phyloP scores from a whole-genome alignment of 805 yeast species.

The Pichia californica region DNA sequence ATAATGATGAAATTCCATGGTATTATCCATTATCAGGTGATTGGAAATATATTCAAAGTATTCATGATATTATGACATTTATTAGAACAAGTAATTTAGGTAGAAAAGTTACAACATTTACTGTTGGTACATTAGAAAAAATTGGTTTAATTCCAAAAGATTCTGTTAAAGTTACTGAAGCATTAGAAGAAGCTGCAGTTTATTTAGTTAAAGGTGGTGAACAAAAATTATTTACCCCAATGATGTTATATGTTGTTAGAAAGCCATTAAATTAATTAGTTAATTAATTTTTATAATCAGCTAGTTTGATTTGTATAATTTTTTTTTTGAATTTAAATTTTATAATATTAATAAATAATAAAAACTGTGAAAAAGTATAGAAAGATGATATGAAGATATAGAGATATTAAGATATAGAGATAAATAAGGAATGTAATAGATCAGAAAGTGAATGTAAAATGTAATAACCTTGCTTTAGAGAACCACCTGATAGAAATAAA shows the following conservation, averaged over 20 bases:
- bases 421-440: no score
- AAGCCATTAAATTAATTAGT: slow-evolving; percentile 50
- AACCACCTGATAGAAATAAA: no score
- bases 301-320: no score
- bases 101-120: slow-evolving; percentile 74
- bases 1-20: slow-evolving; percentile 88
- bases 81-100: slow-evolving; percentile 86
- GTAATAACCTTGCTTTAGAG: no score
- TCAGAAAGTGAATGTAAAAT: no score
- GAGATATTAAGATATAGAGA: no score
- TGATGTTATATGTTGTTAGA: slow-evolving; percentile 88
- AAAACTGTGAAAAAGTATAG: no score
- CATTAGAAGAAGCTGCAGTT: slow-evolving; percentile 95
- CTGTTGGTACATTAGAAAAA: slow-evolving; percentile 77
- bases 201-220: slow-evolving; percentile 91
- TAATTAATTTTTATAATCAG: no score
- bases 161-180: slow-evolving; percentile 79
- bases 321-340: background rate
- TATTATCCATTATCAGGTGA: slow-evolving; percentile 95
- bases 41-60: slow-evolving; percentile 75
- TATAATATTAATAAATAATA: background rate
- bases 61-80: slow-evolving; percentile 73
- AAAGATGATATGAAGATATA: no score
- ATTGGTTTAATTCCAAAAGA: slow-evolving; percentile 91
- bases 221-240: slow-evolving; percentile 88